Percentiles rank a stretch among this genome's conserved stretches.
Conservation (phyloP, 331 rosid genomes). For the Pyracantha coccinea region DNA sequence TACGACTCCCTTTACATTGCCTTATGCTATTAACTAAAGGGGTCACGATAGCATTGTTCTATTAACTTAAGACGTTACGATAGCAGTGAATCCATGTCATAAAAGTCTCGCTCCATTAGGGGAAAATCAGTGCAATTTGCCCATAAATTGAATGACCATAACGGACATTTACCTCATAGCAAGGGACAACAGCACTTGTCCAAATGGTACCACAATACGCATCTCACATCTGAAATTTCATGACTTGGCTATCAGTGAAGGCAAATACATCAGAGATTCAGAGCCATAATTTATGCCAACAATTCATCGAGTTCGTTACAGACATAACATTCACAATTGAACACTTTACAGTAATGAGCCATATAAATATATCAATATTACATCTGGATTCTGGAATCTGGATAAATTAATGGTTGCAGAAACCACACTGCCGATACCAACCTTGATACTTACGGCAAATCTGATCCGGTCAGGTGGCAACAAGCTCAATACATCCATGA, state of each 20-base stretch:
- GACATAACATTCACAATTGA: not conserved
- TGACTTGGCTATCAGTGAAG: not conserved
- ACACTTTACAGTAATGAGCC: not conserved
- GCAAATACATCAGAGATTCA: not conserved
- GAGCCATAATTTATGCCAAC: not conserved
- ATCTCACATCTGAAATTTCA: not conserved
- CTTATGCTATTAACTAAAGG: no score
- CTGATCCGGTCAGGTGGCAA: not conserved
- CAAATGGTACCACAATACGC: not conserved
- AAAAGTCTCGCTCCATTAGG: no score
- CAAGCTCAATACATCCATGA: slow-evolving; percentile 73
- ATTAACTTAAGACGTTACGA: no score
- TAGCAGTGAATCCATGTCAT: no score
- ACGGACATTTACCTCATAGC: no score
- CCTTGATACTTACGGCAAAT: not conserved
- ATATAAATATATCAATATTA: not conserved
- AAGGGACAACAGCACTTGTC: no score
- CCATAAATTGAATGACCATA: no score
- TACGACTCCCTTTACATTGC: no score
- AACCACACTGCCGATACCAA: not conserved
- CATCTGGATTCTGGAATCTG: not conserved
- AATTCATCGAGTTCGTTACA: not conserved
- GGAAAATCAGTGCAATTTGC: no score
- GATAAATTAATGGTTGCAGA: not conserved
- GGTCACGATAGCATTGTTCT: no score